Conservation (phyloP, 164 flowering plant genomes). For the Litsea cubeba region DNA sequence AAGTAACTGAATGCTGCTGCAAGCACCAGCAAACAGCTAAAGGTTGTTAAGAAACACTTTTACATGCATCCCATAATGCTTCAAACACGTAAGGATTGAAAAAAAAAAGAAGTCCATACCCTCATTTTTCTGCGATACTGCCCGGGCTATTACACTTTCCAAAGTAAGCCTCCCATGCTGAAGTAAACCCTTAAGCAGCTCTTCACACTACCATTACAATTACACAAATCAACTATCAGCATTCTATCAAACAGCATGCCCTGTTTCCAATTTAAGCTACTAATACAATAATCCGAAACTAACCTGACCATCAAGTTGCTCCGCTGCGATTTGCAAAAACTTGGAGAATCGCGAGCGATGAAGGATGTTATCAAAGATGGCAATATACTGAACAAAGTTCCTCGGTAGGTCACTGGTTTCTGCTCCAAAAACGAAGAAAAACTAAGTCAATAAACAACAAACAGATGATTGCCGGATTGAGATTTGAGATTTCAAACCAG, state of each 20-base stretch:
- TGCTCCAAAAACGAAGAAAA: slow-evolving; percentile 2
- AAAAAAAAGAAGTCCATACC: slow-evolving; percentile 21
- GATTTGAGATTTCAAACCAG: not conserved
- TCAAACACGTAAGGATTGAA: not conserved
- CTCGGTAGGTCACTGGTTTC: slow-evolving; percentile 39
- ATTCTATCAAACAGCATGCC: not conserved
- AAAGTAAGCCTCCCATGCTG: slow-evolving; percentile 87
- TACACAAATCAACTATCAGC: not conserved
- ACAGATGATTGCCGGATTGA: not conserved
- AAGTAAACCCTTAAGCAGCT: slow-evolving; percentile 61
- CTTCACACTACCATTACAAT: slow-evolving; percentile 40
- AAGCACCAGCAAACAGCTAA: no score
- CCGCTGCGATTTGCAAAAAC: slow-evolving; percentile 48
- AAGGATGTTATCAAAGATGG: slow-evolving; percentile 58
- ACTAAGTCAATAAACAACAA: not conserved
- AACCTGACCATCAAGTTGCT: slow-evolving; percentile 59
- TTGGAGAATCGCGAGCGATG: slow-evolving; percentile 79
- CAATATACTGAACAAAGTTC: slow-evolving; percentile 47
- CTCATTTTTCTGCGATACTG: slow-evolving; percentile 26
- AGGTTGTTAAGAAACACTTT: no score
- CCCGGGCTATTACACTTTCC: slow-evolving; percentile 51
- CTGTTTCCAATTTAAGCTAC: not conserved
- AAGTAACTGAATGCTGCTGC: no score
- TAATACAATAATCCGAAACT: slow-evolving; percentile 2
- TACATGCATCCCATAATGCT: not conserved